Evolutionary conservation across 202 grass and related monocot species (phyloP), one percentile per base, ranked within the genome.

Genomic region (Eragrostis tef): DNA sequence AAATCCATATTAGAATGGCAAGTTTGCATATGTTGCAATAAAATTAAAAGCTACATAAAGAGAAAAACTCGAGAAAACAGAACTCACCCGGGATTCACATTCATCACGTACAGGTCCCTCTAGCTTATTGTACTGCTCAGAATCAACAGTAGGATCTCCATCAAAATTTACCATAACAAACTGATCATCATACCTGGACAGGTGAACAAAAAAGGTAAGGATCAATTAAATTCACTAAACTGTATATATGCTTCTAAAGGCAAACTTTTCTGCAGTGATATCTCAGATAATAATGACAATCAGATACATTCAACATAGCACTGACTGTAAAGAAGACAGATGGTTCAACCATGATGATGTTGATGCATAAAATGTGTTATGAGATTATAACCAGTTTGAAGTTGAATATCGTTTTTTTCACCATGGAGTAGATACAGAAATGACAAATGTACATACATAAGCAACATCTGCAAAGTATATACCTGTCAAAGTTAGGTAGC

Each of bases 81-180:
- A 90, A 87, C 88, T 75, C 67, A 96, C 96, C 83, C 59, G 67
- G 36, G 96, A 96, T 87, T 99, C 96, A 13, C 88, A 82, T 47
- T 96, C 85, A 82, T 99, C 87, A 62, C 87, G 88, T 58, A 79
- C 79, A 25, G 90, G 69, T 67, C 83, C 86, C 64, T 90, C 93
- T 71, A 99, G 80, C 63, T 99, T 96, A 65, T 86, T 90, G 70
- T 96, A 96, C 71, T 93, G 90, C 78, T 93, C 89, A 81, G 96
- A 88, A 89, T 99, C 96, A 88, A 85, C 96, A 25, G 90, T 99
- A 64, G 96, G 96, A 77, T 99, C 93, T 83, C 96, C 96, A 85
- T 99, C 96, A 86, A 99, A 95, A 70, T 93, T 99, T 39, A 92
- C 96, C 96, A 99, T 99, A 88, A 95, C 90, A 93, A 90, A 96